Base-by-base conservation (phyloP, 2,329 filamentous ascomycete species). In the Colletotrichum echinochloae region DNA sequence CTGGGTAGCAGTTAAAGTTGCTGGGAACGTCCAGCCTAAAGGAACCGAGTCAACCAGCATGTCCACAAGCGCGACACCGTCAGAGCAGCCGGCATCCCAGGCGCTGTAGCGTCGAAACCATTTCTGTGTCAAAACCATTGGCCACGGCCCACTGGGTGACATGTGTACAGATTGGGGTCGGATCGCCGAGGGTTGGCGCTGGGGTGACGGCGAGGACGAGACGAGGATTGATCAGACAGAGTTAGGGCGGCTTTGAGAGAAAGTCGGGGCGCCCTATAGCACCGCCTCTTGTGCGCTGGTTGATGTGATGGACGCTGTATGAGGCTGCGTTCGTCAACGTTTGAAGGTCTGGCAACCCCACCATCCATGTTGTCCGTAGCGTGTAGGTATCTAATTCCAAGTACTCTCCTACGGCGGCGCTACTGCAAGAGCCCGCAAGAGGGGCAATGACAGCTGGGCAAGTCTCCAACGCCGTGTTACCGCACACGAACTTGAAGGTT, bases 241-340 rank as follows among this genome's bases (percentile, higher is more conserved):
- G 63, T 70, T 70, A 51, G 33, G 57, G 44, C 35, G 65, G 9
- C 2, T 23, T 23, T 39, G 8, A 30, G 44, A 28, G 46, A 52
- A 41, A 49, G 55, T 54, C 57, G 55, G 11, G 48, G 65, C 41
- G 44, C 33, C 3, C 18, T 28, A 46, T 57, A 44, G 57, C 56
- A 30, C 35, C 51, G n/a, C n/a, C 64, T 59, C 57, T 35, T 67
- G 35, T n/a, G 48, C n/a, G 23, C 51, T 30, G 30, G 66, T 23
- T 52, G n/a, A 33, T 8, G 46, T 41, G 60, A 18, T 61, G 18
- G 59, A 39, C 33, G 30, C 35, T 51, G 8, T n/a, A 30, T 44
- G 30, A 71, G 63, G 52, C 68, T 63, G 68, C 64, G 46, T 67
- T 71, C 67, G 37, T 70, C 64, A 37, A 59, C 49, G 26, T 33